A percentile compares a stretch with the other conserved stretches of the same genome.
Conservation (phyloP, 257 asterid genomes). For the Agastache rugosa region DNA sequence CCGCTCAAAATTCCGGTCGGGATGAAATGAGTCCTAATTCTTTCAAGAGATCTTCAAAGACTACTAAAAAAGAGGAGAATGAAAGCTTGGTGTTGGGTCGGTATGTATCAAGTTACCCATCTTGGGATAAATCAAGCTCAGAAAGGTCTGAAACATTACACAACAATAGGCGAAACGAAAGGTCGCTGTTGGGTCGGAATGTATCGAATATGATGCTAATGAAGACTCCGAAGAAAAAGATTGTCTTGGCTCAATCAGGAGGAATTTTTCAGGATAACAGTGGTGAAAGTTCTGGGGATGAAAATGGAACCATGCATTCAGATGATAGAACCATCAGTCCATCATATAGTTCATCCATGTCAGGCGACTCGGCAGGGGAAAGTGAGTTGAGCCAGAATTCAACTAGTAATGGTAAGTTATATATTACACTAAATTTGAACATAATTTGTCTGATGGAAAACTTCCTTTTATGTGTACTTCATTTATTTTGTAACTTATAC, state of each 20-base stretch:
- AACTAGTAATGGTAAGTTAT: conserved; percentile 53
- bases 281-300: conserved; percentile 64
- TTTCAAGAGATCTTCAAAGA: conserved; percentile 31
- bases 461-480: not conserved
- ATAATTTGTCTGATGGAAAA: conserved; percentile 4
- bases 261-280: conserved; percentile 53
- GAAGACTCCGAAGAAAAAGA: conserved; percentile 47
- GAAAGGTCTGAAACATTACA: conserved; percentile 39
- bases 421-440: not conserved
- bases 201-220: conserved; percentile 36
- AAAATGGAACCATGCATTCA: conserved; percentile 50
- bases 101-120: conserved; percentile 7
- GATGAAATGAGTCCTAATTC: conserved; percentile 29
- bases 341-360: conserved; percentile 63
- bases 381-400: conserved; percentile 60
- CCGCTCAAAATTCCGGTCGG: conserved; percentile 36
- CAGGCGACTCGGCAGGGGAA: conserved; percentile 58
- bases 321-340: conserved; percentile 50
- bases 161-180: conserved; percentile 37
- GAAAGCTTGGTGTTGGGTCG: conserved; percentile 10
- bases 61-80: conserved; percentile 38
- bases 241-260: conserved; percentile 47
- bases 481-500: not conserved
- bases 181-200: conserved; percentile 34
- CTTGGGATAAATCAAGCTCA: conserved; percentile 46